Conservation (phyloP, 805 yeast species). For the Pichia gijzeniarum region DNA sequence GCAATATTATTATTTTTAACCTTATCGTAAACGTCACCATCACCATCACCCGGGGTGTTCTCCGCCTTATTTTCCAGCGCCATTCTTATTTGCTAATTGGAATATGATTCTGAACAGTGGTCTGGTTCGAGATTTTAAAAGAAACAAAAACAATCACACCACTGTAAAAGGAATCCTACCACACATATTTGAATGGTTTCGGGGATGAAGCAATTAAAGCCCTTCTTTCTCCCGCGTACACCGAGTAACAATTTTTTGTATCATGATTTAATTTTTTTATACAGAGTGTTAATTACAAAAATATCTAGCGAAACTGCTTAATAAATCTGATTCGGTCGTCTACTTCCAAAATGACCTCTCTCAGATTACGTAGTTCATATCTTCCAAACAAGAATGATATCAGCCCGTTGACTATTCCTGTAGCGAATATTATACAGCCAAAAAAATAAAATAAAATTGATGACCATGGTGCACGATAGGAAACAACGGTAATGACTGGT, state of each 20-base stretch:
- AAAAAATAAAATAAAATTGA: slow-evolving; percentile 59
- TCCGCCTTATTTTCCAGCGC: background rate
- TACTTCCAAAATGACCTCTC: slow-evolving; percentile 71
- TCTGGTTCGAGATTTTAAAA: too few relatives aligned
- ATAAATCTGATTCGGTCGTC: slow-evolving; percentile 22
- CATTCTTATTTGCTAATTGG: background rate
- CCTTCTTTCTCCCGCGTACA: too few relatives aligned
- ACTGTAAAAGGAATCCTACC: too few relatives aligned
- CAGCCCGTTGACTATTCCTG: slow-evolving; percentile 71
- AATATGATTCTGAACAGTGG: too few relatives aligned
- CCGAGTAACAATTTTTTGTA: too few relatives aligned
- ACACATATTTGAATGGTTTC: too few relatives aligned
- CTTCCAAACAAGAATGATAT: slow-evolving; percentile 77
- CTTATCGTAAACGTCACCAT: background rate
- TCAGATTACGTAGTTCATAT: slow-evolving; percentile 69
- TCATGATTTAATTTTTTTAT: background rate
- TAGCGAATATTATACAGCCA: slow-evolving; percentile 47
- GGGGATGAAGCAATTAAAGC: too few relatives aligned
- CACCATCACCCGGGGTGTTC: background rate
- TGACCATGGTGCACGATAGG: slow-evolving; percentile 49
- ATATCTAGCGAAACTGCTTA: background rate
- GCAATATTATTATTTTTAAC: background rate
- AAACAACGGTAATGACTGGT: slow-evolving; percentile 54
- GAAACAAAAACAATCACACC: too few relatives aligned
- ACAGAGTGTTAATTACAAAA: too few relatives aligned